These are phyloP conservation scores for Iris pallida DNA, from an alignment of 116 monocot species.

Conservation along the genomic window DNA sequence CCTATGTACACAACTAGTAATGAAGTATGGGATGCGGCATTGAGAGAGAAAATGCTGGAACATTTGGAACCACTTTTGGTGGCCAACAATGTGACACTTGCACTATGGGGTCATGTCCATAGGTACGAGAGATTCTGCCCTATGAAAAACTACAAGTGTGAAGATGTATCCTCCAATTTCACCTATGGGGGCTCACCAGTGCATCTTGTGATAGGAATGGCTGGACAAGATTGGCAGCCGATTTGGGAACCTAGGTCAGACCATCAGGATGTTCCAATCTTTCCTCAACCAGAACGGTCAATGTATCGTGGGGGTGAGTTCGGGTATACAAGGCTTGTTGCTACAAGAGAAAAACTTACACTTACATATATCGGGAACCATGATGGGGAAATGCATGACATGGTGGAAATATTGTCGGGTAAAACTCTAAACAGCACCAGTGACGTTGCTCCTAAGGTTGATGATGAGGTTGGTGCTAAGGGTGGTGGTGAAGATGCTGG, in stretches of 20 bases:
- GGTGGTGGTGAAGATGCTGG: conserved; percentile 2
- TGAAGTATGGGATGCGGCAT: conserved; percentile 55
- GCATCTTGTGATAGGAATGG: conserved; percentile 95
- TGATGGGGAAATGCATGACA: conserved; percentile 80
- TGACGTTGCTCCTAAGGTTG: too few relatives aligned
- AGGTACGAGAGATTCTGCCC: conserved; percentile 97
- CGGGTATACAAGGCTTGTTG: conserved; percentile 84
- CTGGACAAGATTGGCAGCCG: conserved; percentile 90
- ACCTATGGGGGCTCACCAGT: conserved; percentile 38
- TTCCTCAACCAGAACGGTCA: conserved; percentile 71
- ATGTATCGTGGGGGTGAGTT: conserved; percentile 95
- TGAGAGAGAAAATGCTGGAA: conserved; percentile 68
- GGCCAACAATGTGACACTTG: conserved; percentile 82
- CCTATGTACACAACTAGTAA: conserved; percentile 96
- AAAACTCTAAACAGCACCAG: neutral
- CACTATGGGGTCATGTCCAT: conserved; percentile 99
- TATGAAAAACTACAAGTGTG: conserved; percentile 61
- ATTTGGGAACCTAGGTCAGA: conserved; percentile 71
- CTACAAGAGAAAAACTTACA: conserved; percentile 74
- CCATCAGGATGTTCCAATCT: conserved; percentile 67
- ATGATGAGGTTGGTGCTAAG: too few relatives aligned
- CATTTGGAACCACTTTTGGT: conserved; percentile 73
- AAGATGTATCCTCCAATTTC: conserved; percentile 20
- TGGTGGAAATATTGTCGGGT: conserved; percentile 64
- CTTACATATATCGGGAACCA: conserved; percentile 88